Evolutionary conservation across 345 rosid species (phyloP), one percentile per base, ranked within the genome.

Genomic region (Draba incana): DNA sequence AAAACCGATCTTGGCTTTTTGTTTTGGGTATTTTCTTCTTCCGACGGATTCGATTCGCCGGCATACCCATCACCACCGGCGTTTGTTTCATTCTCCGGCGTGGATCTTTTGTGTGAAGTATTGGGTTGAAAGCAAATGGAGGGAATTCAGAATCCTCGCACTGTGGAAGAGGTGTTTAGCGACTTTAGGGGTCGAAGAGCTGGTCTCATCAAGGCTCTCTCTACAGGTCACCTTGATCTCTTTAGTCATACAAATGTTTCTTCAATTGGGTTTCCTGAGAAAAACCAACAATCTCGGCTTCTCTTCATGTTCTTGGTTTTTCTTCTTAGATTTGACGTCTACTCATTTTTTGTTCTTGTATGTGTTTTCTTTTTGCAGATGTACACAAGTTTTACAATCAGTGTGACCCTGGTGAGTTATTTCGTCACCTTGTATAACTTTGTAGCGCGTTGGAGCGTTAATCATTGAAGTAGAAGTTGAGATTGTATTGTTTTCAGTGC

Each of bases 341-440:
- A 46, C 48, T 47, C 35, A 45, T 28, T 14, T 35, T 10, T 77
- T 41, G n/a, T 35, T 51, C 50, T 74, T 65, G 37, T 38, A 24
- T 64, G 10, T 15, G 54, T 69, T 27, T 72, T 41, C 1, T 42
- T 57, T 43, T 54, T 75, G 86, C 80, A 84, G 92, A 86, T 70
- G 89, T 83, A 5, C 84, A 84, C 63, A 84, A 80, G 57, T 86
- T 86, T 69, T 84, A 62, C 66, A 77, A 71, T 64, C 87, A 81
- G 76, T 86, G 92, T 50, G 92, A 86, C 80, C 92, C 92, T 56
- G 89, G 92, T 84, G 56, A 78, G 82, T 77, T 62, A n/a, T n/a
- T 61, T 61, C 44, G 3, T 52, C 30, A 49, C 66, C 25, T 59
- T 42, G 14, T 70, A 9, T 47, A 39, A 35, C 57, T 58, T 51